Evolutionary conservation across 1,284 basidiomycete species (phyloP).

Genomic region (Sanghuangporus weigelae): DNA sequence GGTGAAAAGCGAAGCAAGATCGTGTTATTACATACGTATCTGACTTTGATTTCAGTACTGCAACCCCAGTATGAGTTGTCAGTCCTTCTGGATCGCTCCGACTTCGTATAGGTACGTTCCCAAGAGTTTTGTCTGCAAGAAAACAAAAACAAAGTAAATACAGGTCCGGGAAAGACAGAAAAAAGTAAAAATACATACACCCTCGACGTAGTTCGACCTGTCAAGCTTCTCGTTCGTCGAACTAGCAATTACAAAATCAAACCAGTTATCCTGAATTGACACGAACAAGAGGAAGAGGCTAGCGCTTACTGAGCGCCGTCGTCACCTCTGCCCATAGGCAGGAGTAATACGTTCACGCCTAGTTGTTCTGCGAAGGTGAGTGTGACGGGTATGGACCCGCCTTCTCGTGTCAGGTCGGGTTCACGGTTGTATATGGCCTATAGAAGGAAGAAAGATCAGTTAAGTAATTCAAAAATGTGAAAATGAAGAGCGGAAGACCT

Average conservation of each 20-base stretch:
- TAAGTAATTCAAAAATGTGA: background rate
- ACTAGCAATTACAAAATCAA: constrained; percentile 33
- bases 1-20: too few relatives aligned
- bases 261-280: background rate
- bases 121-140: constrained; percentile 62
- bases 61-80: background rate
- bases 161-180: constrained; percentile 3
- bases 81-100: constrained; percentile 31
- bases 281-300: background rate
- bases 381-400: constrained; percentile 95
- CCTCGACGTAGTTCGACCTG: constrained; percentile 88
- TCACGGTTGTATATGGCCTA: constrained; percentile 76
- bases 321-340: constrained; percentile 92
- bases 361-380: constrained; percentile 92
- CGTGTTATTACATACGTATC: too few relatives aligned
- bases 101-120: constrained; percentile 85
- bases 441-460: background rate
- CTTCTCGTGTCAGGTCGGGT: constrained; percentile 90
- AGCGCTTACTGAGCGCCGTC: constrained; percentile 85
- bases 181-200: constrained; percentile 42
- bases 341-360: constrained; percentile 74
- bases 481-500: constrained; percentile 16
- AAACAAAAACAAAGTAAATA: background rate
- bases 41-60: too few relatives aligned
- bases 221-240: constrained; percentile 98